Conservation (phyloP, 441 rosid species). For the Monsonia emarginata region DNA sequence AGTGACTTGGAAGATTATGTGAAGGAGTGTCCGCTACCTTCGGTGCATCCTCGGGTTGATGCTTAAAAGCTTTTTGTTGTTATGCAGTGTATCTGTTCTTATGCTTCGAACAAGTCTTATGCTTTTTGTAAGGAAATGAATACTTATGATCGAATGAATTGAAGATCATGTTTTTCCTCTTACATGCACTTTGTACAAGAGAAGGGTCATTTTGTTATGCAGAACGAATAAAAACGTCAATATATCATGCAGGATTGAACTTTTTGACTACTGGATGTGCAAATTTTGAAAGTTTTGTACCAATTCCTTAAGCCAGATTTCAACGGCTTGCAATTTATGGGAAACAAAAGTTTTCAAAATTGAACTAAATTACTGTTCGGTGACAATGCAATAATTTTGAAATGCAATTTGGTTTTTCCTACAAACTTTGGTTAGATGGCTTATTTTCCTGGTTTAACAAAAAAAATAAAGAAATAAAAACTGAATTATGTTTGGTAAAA, state of each 20-base stretch:
- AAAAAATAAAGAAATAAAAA: too few species aligned
- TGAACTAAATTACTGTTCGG: too few species aligned
- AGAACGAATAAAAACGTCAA: not conserved
- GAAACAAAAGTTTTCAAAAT: too few species aligned
- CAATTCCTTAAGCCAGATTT: too few species aligned
- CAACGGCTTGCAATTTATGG: too few species aligned
- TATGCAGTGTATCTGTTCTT: not conserved
- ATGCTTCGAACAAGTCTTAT: not conserved
- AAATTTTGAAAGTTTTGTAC: too few species aligned
- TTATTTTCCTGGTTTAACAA: too few species aligned
- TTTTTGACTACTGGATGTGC: too few species aligned
- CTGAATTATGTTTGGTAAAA: too few species aligned
- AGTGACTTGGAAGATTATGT: slow-evolving; percentile 44
- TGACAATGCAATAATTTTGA: too few species aligned
- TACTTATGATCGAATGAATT: not conserved
- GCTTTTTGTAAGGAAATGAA: not conserved
- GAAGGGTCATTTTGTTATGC: not conserved
- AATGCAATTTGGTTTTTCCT: too few species aligned
- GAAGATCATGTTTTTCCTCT: not conserved
- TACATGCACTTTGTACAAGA: not conserved
- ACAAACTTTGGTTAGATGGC: too few species aligned
- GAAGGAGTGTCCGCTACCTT: slow-evolving; percentile 25
- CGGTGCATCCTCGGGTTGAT: slow-evolving; percentile 18
- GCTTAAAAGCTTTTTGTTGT: not conserved
- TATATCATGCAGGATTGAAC: not conserved